Base-by-base conservation (phyloP, 495 filamentous ascomycete species). In the Astrothelium macrocarpum region DNA sequence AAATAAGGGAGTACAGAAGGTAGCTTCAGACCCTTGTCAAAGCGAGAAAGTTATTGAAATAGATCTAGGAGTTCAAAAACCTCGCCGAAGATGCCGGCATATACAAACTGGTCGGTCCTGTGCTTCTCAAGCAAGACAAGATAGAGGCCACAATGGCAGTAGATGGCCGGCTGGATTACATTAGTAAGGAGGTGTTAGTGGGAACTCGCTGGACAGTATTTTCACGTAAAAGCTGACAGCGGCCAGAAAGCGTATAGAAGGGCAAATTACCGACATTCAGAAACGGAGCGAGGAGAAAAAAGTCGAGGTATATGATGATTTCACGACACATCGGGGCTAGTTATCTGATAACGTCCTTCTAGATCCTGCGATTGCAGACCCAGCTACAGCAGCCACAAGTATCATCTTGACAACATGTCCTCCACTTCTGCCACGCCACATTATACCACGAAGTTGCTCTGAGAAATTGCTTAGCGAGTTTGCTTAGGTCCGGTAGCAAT, bases 41-140 rank as follows among this genome's bases (percentile, higher is more conserved):
- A 29, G 23, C 14, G 9, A 53, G 11, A 36, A 23, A 11, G 29
- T 29, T 34, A 53, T 26, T 23, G 23, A n/a, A 61, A 36, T 31
- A 11, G 36, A 53, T 43, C 18, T 26, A 91, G 85, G 94, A 98
- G 78, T 97, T 98, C 75, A 76, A 82, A 32, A 80, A 80, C 62
- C 80, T 97, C 63, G 83, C 85, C 64, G 85, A 90, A 58, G 85
- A 87, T 66, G 85, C 93, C 65, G 89, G 86, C 60, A 95, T 99
- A 76, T 99, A 91, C 81, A 97, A 97, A 74, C 82, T 96, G 39
- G 84, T 96, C 60, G 94, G 94, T 1, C 94, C 94, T 0, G 89
- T 97, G 11, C 79, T 99, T 56, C 75, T 97, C 70, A 97, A 97
- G 78, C 95, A 97, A 74, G 94, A 97, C 14, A 90, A 87, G 70